Evolutionary conservation across 148 eudicot genomes (phyloP).

Genomic region (Talinum fruticosum): DNA sequence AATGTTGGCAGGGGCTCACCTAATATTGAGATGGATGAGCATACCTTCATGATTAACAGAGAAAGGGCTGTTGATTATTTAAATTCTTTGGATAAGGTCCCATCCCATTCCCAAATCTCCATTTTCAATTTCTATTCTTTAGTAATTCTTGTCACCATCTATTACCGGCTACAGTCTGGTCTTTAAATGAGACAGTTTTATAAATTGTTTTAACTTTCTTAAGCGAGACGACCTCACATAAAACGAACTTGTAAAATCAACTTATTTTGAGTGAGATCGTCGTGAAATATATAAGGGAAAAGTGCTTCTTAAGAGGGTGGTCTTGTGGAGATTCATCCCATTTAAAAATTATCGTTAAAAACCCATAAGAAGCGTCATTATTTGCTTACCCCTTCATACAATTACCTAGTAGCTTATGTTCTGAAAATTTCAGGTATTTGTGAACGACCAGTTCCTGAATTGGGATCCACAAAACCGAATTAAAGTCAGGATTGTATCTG

Average conservation of each 20-base stretch:
- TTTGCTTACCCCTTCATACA: background rate
- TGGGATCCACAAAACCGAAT: constrained; percentile 81
- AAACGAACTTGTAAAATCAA: too few relatives aligned
- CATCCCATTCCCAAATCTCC: background rate
- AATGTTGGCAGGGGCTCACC: constrained; percentile 76
- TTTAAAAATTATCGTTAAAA: too few relatives aligned
- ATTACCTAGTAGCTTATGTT: background rate
- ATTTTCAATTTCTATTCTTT: too few relatives aligned
- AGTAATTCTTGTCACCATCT: too few relatives aligned
- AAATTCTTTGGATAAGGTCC: constrained; percentile 89
- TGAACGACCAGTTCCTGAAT: constrained; percentile 86
- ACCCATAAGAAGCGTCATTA: background rate
- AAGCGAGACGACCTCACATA: too few relatives aligned
- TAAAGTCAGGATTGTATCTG: constrained; percentile 90
- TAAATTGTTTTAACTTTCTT: too few relatives aligned
- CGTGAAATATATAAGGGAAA: too few relatives aligned
- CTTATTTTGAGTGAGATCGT: too few relatives aligned
- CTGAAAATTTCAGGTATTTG: constrained; percentile 54
- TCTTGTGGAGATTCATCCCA: too few relatives aligned
- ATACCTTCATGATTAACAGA: constrained; percentile 86
- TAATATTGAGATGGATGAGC: constrained; percentile 97
- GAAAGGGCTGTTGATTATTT: constrained; percentile 97
- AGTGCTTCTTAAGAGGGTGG: too few relatives aligned
- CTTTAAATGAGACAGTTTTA: too few relatives aligned
- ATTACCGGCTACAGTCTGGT: too few relatives aligned